Conservation (phyloP, 176 grass and related monocot genomes). For the Oryza brachyantha region DNA sequence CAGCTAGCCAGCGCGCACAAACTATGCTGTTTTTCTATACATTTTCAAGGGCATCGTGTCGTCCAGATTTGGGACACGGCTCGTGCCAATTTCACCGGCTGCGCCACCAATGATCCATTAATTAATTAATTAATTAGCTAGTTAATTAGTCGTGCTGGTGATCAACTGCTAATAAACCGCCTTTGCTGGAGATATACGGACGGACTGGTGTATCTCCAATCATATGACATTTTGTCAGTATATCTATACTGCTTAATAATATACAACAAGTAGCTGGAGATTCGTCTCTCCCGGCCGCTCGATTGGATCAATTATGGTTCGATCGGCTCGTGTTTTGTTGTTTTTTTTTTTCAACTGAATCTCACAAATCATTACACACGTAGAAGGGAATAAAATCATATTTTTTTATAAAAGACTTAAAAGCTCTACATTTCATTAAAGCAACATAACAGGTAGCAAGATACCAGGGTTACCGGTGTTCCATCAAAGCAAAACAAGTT, state of each 20-base stretch:
- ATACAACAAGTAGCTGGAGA: not conserved
- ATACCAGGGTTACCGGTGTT: no score
- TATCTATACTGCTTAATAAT: no score
- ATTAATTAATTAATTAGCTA: not conserved
- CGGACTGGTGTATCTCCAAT: not conserved
- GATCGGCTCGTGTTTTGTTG: not conserved
- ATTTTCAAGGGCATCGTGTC: not conserved
- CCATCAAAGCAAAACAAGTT: no score
- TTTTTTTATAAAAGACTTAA: no score
- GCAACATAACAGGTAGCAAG: no score
- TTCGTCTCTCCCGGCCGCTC: not conserved
- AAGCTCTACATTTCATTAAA: no score
- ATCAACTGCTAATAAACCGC: not conserved
- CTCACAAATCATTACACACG: not conserved
- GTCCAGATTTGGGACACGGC: constrained; percentile 21
- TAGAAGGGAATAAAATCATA: not conserved
- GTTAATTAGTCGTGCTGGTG: not conserved
- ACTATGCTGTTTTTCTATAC: not conserved
- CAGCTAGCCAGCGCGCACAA: not conserved
- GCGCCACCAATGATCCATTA: not conserved
- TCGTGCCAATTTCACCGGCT: not conserved
- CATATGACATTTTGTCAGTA: not conserved
- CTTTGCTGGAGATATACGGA: not conserved
- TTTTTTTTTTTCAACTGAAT: not conserved
- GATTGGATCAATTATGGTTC: not conserved